Base-by-base conservation (phyloP, 2,329 filamentous ascomycete species). In the Fusarium drepaniforme region DNA sequence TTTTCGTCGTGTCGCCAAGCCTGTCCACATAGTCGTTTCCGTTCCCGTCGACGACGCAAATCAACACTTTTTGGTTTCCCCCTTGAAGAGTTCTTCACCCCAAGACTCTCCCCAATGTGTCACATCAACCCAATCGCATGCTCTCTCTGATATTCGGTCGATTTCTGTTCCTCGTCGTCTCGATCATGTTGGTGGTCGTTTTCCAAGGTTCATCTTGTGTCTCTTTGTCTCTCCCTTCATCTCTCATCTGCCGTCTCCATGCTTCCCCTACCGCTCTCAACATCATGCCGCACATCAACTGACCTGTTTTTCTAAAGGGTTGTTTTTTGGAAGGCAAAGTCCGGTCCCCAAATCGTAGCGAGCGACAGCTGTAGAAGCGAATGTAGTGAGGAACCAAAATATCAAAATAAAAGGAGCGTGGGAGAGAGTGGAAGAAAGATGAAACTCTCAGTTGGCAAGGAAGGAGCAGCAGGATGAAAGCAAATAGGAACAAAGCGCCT, bases 371-470 rank as follows among this genome's bases (percentile, higher is more conserved):
- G 58, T 73, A 70, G 65, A 77, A 82, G 78, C 71, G 81, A 82
- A 77, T 64, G 82, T 81, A 67, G 67, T 76, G 68, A 76, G 76
- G 58, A 72, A 73, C 73, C 77, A 51, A 61, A 64, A 67, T 64
- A 75, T 72, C 73, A 74, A 66, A 66, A 64, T 74, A 75, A 87
- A 89, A 90, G 77, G 88, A 90, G 86, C 83, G 88, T 90, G 85
- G 79, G 85, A 86, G 88, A 89, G 87, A 88, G 87, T 75, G 74
- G 64, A 73, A 84, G 51, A 85, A 79, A 73, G 74, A 69, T 76
- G 73, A 77, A 76, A 83, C 86, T 85, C 87, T 88, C 87, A 85
- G 86, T 89, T 89, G 86, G 86, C 84, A 83, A 84, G 80, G 79
- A 82, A 79, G 77, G 77, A 81, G 80, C 80, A 78, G 73, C 72